These are phyloP conservation scores for Coemansia sp. DNA, from an alignment of 192 early-diverging fungal genomes.

Conservation along the genomic window DNA sequence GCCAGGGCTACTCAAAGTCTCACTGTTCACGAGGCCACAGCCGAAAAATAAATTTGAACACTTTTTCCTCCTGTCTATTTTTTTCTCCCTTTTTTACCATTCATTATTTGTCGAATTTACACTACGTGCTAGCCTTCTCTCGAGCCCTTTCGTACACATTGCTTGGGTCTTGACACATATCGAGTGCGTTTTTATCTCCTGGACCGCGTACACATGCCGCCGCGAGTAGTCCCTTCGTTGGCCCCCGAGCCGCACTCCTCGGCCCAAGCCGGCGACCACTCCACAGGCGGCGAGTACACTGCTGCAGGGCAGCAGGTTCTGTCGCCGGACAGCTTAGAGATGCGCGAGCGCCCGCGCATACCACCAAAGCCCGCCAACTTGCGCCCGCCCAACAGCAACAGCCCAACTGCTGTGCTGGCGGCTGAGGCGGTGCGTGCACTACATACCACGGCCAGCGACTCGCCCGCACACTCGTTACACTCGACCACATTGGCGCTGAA, in stretches of 20 bases:
- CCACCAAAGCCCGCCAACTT: slow-evolving; percentile 52
- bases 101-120: not conserved
- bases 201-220: slow-evolving; percentile 5
- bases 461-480: slow-evolving; percentile 27
- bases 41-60: not conserved
- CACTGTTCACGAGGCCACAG: not conserved
- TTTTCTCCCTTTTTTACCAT: slow-evolving; percentile 1
- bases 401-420: slow-evolving; percentile 16
- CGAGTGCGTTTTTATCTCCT: not conserved
- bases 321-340: slow-evolving; percentile 21
- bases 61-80: not conserved
- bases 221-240: slow-evolving; percentile 6
- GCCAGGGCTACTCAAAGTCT: not conserved
- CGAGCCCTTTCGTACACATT: not conserved
- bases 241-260: slow-evolving; percentile 4
- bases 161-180: not conserved
- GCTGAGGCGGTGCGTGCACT: slow-evolving; percentile 30
- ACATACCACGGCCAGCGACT: slow-evolving; percentile 22
- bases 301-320: not conserved
- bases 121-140: not conserved
- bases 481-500: slow-evolving; percentile 20
- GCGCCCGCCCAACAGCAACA: slow-evolving; percentile 15
- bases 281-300: not conserved
- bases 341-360: slow-evolving; percentile 47
- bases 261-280: not conserved